Evolutionary conservation across 495 filamentous ascomycete genomes (phyloP).

Genomic region (Neurospora sp.): DNA sequence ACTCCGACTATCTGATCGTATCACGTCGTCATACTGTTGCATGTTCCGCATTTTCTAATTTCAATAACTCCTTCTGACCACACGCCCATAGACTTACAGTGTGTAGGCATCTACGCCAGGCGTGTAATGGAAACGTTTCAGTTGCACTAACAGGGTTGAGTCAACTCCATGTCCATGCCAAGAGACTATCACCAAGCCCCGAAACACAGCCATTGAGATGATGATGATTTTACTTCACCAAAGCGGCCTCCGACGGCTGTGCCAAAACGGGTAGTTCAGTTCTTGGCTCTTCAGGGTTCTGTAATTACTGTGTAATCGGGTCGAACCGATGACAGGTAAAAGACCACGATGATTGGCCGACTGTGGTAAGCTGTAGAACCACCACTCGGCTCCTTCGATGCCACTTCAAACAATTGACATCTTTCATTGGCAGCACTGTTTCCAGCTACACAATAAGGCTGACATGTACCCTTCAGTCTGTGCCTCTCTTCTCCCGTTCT

Average conservation of each 20-base stretch:
- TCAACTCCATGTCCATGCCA: neutral
- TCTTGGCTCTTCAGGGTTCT: neutral
- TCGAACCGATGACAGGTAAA: neutral
- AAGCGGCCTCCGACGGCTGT: neutral
- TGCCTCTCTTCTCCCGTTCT: neutral
- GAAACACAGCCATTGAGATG: neutral
- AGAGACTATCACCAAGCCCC: neutral
- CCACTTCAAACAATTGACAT: neutral
- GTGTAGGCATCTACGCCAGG: neutral
- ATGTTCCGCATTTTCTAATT: neutral
- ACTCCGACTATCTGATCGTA: neutral
- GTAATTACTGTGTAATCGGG: neutral
- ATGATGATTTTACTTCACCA: neutral
- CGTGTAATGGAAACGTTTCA: neutral
- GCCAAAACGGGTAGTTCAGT: neutral
- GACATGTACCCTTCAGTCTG: neutral
- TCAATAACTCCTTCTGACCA: neutral
- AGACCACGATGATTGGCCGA: neutral
- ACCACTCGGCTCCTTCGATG: neutral
- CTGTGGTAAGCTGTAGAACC: neutral
- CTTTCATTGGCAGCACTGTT: neutral
- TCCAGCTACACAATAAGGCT: neutral
- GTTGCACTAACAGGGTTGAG: neutral
- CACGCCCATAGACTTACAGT: neutral
- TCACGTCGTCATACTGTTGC: neutral